phyloP scores from a whole-genome alignment of 768 basidiomycete species.

The Pisolithus sp. region DNA sequence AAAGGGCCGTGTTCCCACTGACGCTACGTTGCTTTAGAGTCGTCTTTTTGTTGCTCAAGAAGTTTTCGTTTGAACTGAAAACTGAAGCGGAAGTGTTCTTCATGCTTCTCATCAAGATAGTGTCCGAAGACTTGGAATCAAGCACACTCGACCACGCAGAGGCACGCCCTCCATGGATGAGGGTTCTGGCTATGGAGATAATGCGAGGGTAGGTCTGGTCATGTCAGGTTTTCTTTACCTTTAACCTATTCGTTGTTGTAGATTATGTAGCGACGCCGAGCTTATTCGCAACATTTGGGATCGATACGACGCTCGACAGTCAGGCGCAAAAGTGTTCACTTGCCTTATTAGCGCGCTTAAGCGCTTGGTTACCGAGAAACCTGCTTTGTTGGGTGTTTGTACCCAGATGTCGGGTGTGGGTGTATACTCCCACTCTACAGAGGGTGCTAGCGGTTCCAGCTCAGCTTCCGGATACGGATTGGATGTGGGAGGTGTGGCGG shows the following conservation, averaged over 20 bases:
- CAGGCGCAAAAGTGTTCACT: constrained; percentile 65
- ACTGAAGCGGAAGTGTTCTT: constrained; percentile 87
- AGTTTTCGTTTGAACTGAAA: constrained; percentile 75
- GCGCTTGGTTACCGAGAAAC: constrained; percentile 84
- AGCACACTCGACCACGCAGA: constrained; percentile 20
- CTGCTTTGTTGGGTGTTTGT: constrained; percentile 71
- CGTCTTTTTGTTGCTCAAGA: constrained; percentile 87
- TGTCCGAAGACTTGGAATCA: constrained; percentile 46
- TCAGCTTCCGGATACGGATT: constrained; percentile 42
- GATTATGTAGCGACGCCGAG: constrained; percentile 74
- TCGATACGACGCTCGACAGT: constrained; percentile 58
- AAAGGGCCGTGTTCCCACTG: constrained; percentile 77
- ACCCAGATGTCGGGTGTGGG: constrained; percentile 81
- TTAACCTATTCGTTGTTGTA: constrained; percentile 22
- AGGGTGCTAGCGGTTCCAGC: constrained; percentile 14
- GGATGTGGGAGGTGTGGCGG: constrained; percentile 65
- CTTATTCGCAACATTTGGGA: constrained; percentile 76
- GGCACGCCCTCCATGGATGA: constrained; percentile 71
- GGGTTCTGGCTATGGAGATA: constrained; percentile 88
- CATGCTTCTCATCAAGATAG: constrained; percentile 59
- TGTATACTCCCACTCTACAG: constrained; percentile 33
- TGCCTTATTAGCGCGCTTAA: constrained; percentile 79
- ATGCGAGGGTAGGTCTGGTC: constrained; percentile 61
- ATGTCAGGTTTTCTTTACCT: neutral
- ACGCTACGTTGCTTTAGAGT: constrained; percentile 89